Conservation (phyloP, 768 basidiomycete genomes). For the Cantharellus anzutake region DNA sequence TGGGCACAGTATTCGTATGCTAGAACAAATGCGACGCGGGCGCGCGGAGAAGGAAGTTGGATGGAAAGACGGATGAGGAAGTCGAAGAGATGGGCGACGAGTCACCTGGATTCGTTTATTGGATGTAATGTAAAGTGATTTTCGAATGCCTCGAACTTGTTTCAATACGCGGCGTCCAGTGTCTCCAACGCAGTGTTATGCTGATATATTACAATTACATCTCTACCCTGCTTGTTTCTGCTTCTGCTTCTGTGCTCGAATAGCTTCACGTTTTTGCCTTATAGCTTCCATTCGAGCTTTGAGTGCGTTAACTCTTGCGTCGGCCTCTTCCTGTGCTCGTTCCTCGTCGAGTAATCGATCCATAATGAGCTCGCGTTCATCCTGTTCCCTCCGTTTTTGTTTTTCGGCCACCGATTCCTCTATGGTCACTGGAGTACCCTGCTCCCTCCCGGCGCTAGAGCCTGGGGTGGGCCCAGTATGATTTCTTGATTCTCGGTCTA, state of each 20-base stretch:
- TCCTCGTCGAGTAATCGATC: slow-evolving; percentile 73
- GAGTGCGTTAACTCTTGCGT: slow-evolving; percentile 47
- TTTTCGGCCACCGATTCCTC: slow-evolving; percentile 28
- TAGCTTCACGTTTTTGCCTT: slow-evolving; percentile 25
- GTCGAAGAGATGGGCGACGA: slow-evolving; percentile 3
- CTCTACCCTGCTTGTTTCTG: too few species aligned
- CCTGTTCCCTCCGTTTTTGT: slow-evolving; percentile 36
- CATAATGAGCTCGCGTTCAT: slow-evolving; percentile 71
- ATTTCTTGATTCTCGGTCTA: background rate
- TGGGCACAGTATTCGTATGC: background rate
- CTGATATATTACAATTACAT: too few species aligned
- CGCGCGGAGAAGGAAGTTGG: background rate
- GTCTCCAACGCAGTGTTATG: too few species aligned
- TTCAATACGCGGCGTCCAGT: too few species aligned
- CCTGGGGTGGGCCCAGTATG: background rate
- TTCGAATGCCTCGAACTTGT: too few species aligned
- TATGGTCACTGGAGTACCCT: slow-evolving; percentile 10
- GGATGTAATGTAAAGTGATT: background rate
- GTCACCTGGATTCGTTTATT: background rate
- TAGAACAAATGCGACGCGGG: background rate
- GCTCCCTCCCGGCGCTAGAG: background rate
- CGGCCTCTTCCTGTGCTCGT: slow-evolving; percentile 72
- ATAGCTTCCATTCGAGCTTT: slow-evolving; percentile 47
- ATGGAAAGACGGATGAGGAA: background rate
- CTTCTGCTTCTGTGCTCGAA: slow-evolving; percentile 11